Evolutionary conservation across 2,329 filamentous ascomycete genomes (phyloP).

Genomic region (Claviceps fusiformis): DNA sequence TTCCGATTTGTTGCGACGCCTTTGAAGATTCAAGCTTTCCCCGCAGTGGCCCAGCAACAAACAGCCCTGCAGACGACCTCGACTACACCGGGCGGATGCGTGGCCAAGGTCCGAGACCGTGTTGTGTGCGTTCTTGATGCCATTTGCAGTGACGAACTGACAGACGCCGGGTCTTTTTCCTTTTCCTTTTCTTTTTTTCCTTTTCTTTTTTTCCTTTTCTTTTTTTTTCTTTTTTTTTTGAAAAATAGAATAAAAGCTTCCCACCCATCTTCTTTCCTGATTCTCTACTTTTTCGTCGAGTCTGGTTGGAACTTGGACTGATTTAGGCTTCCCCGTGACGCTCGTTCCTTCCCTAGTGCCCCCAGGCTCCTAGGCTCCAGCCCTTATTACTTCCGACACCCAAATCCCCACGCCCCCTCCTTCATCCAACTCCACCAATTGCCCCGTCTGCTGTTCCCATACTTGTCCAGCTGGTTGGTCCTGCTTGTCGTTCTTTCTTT

Average conservation of each 20-base stretch:
- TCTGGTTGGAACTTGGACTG: neutral
- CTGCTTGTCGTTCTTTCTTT: neutral
- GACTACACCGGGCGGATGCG: too few species aligned
- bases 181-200: neutral
- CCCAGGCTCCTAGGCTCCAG: too few species aligned
- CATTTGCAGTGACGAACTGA: neutral
- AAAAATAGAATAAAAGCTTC: too few species aligned
- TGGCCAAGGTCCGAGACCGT: neutral
- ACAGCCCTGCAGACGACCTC: neutral
- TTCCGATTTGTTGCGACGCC: neutral
- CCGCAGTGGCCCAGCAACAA: neutral
- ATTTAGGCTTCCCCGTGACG: neutral
- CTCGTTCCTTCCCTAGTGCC: constrained; percentile 1
- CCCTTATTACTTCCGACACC: neutral
- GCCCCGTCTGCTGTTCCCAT: constrained; percentile 1
- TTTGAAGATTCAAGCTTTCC: neutral
- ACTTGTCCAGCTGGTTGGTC: neutral
- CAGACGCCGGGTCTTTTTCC: neutral
- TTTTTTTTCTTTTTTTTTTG: too few species aligned
- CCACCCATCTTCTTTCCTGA: too few species aligned
- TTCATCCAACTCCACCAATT: neutral
- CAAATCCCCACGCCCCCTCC: neutral
- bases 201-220: too few species aligned
- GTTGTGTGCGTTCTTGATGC: neutral
- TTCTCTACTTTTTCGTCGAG: too few species aligned